phyloP scores from a whole-genome alignment of 2,329 filamentous ascomycete species.

The Colletotrichum limetticola region DNA sequence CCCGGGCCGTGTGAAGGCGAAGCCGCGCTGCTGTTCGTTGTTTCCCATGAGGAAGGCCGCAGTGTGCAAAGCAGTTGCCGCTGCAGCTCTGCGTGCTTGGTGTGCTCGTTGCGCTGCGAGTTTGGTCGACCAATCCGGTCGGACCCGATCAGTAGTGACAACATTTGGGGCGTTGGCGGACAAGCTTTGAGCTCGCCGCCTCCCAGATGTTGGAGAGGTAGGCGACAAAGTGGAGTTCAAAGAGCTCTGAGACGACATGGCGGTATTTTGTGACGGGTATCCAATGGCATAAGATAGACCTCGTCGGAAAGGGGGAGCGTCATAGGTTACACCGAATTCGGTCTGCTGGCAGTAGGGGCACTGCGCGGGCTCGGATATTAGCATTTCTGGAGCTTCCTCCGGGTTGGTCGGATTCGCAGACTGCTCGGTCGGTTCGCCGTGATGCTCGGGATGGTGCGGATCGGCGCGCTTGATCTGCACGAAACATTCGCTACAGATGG shows the following conservation, averaged over 20 bases:
- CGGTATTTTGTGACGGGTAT: conserved; percentile 67
- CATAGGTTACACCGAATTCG: conserved; percentile 96
- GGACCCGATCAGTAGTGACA: conserved; percentile 90
- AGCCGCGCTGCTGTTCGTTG: conserved; percentile 61
- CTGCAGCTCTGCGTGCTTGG: conserved; percentile 86
- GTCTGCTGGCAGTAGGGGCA: conserved; percentile 96
- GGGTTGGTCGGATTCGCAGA: conserved; percentile 52
- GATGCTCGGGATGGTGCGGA: conserved; percentile 87
- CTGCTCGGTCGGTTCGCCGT: conserved; percentile 54
- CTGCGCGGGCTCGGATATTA: conserved; percentile 90
- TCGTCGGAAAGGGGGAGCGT: conserved; percentile 86
- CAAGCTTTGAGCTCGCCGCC: conserved; percentile 68
- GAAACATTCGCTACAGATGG: conserved; percentile 98
- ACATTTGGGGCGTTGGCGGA: conserved; percentile 88
- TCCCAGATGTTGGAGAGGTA: conserved; percentile 47
- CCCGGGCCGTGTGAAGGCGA: conserved; percentile 52
- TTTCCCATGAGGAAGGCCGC: conserved; percentile 91
- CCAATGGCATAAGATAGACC: conserved; percentile 76
- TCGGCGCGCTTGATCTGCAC: conserved; percentile 98
- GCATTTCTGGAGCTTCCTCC: conserved; percentile 66
- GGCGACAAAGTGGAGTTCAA: conserved; percentile 69
- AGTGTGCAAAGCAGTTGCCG: conserved; percentile 92
- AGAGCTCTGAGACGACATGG: conserved; percentile 89
- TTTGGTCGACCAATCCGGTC: conserved; percentile 95
- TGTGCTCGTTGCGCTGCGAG: conserved; percentile 86